Conservation (phyloP, 1,284 basidiomycete species). For the Schizophyllum amplum region DNA sequence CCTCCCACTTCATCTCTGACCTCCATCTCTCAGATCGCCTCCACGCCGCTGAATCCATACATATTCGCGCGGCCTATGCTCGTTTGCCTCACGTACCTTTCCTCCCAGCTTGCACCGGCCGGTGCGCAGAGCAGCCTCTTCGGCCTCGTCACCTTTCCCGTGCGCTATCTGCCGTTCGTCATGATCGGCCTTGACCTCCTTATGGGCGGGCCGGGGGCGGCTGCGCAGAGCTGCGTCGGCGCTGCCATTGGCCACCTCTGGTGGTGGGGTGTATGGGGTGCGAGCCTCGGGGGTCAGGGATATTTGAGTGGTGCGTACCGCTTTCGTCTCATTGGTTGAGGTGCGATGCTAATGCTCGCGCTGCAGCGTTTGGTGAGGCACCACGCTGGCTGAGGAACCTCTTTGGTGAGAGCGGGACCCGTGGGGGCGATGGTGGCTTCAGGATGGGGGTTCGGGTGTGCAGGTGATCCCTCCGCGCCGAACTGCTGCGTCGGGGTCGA, state of each 20-base stretch:
- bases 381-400: slow-evolving; percentile 23
- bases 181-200: slow-evolving; percentile 69
- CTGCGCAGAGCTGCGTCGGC: slow-evolving; percentile 56
- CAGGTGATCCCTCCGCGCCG: slow-evolving; percentile 30
- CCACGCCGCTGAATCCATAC: slow-evolving; percentile 52
- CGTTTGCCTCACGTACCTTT: slow-evolving; percentile 61
- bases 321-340: no score
- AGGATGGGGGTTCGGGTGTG: slow-evolving; percentile 22
- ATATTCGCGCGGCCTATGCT: slow-evolving; percentile 64
- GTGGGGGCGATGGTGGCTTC: slow-evolving; percentile 6
- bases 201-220: slow-evolving; percentile 51
- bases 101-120: slow-evolving; percentile 56
- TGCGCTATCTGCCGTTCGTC: slow-evolving; percentile 69
- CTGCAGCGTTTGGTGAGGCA: slow-evolving; percentile 12
- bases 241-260: slow-evolving; percentile 71
- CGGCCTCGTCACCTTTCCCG: slow-evolving; percentile 65
- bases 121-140: slow-evolving; percentile 64
- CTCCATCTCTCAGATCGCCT: slow-evolving; percentile 25
- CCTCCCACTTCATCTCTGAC: not conserved
- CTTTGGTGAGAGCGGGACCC: slow-evolving; percentile 22
- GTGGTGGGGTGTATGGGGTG: slow-evolving; percentile 64
- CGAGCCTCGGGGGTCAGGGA: slow-evolving; percentile 20
- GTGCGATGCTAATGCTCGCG: slow-evolving; percentile 5
- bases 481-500: slow-evolving; percentile 9
- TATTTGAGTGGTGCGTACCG: not conserved